Evolutionary conservation across 1,284 basidiomycete genomes (phyloP).

Genomic region (Golubevia pallescens): DNA sequence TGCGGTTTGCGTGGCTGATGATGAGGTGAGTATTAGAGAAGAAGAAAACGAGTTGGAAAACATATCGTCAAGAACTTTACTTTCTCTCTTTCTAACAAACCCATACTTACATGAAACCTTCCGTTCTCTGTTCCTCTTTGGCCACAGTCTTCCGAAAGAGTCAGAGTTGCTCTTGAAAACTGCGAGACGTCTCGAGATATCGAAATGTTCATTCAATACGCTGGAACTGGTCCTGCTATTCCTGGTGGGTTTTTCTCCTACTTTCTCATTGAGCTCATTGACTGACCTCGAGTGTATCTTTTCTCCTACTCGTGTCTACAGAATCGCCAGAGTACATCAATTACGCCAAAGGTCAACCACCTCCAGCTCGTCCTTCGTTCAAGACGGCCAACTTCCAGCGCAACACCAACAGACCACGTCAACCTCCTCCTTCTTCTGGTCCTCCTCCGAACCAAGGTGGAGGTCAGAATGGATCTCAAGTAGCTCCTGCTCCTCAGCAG

Average conservation of each 20-base stretch:
- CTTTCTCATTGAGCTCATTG: neutral
- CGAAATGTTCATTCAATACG: slow-evolving; percentile 48
- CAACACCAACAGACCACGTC: slow-evolving; percentile 35
- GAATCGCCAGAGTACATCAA: slow-evolving; percentile 63
- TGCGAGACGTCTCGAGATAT: slow-evolving; percentile 54
- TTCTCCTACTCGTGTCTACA: neutral
- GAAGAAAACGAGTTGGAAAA: no score
- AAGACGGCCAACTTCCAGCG: slow-evolving; percentile 53
- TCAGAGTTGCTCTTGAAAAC: slow-evolving; percentile 55
- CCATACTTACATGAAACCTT: no score
- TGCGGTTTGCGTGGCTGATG: slow-evolving; percentile 92
- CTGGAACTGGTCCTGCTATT: slow-evolving; percentile 53
- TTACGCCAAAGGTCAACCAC: slow-evolving; percentile 55
- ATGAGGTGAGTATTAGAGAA: slow-evolving; percentile 86
- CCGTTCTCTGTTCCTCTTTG: no score
- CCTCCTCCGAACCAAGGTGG: slow-evolving; percentile 1
- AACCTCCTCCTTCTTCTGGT: slow-evolving; percentile 9
- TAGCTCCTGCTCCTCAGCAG: neutral
- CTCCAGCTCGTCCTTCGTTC: slow-evolving; percentile 31
- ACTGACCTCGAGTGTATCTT: neutral
- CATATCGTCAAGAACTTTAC: no score
- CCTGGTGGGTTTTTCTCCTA: slow-evolving; percentile 16
- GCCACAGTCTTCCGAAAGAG: slow-evolving; percentile 42
- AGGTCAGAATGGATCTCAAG: slow-evolving; percentile 8
- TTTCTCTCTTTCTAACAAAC: no score